A percentile compares a stretch with the other conserved stretches of the same genome.
Conservation (phyloP, 768 basidiomycete genomes). For the Boletellus emodensis region DNA sequence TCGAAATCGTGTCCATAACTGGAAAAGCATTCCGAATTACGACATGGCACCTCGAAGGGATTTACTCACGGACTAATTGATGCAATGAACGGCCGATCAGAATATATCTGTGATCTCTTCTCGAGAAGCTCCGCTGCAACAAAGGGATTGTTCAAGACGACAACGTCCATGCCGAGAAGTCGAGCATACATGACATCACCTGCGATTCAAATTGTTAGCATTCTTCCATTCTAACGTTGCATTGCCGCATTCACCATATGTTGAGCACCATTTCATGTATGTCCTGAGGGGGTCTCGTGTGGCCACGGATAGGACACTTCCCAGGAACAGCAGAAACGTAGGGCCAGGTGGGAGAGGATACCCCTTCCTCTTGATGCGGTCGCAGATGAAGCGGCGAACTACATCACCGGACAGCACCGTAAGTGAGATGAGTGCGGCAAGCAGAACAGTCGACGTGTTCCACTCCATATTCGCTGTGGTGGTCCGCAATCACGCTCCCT, state of each 20-base stretch:
- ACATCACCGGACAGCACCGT: background rate
- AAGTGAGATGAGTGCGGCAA: slow-evolving; percentile 6
- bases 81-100: slow-evolving; percentile 42
- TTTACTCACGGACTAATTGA: slow-evolving; percentile 15
- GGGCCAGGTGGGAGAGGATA: slow-evolving; percentile 20
- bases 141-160: slow-evolving; percentile 44
- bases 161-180: slow-evolving; percentile 41
- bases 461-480: slow-evolving; percentile 5
- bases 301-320: slow-evolving; percentile 16
- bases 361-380: slow-evolving; percentile 9
- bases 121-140: slow-evolving; percentile 46
- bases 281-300: slow-evolving; percentile 11
- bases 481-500: background rate
- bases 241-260: slow-evolving; percentile 11
- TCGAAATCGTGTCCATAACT: slow-evolving; percentile 17
- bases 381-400: slow-evolving; percentile 1
- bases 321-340: slow-evolving; percentile 16
- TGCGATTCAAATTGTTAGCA: slow-evolving; percentile 10
- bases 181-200: slow-evolving; percentile 47
- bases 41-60: background rate
- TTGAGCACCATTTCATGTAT: slow-evolving; percentile 16
- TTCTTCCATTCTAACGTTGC: background rate
- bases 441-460: slow-evolving; percentile 1
- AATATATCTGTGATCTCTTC: slow-evolving; percentile 44
- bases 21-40: background rate